Evolutionary conservation across 2,329 filamentous ascomycete genomes (phyloP).

Genomic region (Ampelomyces quisqualis): DNA sequence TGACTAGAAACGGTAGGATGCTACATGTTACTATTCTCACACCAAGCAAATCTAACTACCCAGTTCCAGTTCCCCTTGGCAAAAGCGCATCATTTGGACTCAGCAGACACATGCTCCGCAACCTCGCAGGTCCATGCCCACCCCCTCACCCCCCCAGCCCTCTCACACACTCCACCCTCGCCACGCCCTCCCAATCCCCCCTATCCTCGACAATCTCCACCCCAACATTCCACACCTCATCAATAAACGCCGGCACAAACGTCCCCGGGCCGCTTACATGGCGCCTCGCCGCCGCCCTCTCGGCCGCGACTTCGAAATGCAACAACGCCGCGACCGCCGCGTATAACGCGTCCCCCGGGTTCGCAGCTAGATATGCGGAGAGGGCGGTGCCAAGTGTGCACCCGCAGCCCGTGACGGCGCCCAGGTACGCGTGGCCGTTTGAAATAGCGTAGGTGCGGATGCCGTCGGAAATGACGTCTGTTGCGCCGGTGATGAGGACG

Average conservation of each 20-base stretch:
- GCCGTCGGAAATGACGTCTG: constrained; percentile 78
- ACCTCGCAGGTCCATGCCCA: too few relatives aligned
- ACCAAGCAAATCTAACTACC: too few relatives aligned
- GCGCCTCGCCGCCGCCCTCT: constrained; percentile 58
- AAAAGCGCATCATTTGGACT: too few relatives aligned
- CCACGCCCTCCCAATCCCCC: constrained; percentile 10
- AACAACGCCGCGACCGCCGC: constrained; percentile 72
- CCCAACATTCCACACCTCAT: constrained; percentile 57
- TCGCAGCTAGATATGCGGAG: constrained; percentile 67
- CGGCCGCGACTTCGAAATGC: constrained; percentile 76
- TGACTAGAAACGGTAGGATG: too few relatives aligned
- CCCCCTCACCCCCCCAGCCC: too few relatives aligned
- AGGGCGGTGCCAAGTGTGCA: constrained; percentile 83
- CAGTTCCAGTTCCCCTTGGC: too few relatives aligned
- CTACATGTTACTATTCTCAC: too few relatives aligned
- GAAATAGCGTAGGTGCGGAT: constrained; percentile 63
- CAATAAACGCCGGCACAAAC: constrained; percentile 83
- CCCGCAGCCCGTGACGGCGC: constrained; percentile 70
- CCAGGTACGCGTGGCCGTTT: constrained; percentile 75
- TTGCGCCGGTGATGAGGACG: constrained; percentile 77
- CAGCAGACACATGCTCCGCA: too few relatives aligned
- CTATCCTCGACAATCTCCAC: constrained; percentile 15
- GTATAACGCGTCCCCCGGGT: constrained; percentile 50
- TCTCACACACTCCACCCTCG: constrained; percentile 22
- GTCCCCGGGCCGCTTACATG: constrained; percentile 78